Base-by-base conservation (phyloP, 202 grass and related monocot genomes). In the Zoysia matrella region DNA sequence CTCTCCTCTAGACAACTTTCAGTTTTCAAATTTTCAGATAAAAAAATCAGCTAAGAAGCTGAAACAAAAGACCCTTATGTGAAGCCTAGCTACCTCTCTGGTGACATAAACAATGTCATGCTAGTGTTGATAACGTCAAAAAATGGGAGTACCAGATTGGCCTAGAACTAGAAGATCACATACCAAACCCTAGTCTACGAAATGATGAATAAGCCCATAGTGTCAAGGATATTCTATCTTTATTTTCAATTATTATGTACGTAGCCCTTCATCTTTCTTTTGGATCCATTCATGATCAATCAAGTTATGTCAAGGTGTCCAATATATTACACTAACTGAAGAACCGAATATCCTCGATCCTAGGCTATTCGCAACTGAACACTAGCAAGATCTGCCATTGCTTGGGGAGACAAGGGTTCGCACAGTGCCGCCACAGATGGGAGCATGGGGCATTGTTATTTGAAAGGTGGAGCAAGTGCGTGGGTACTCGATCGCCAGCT, bases 191-290 rank as follows among this genome's bases (percentile, higher is more conserved):
- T 62, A 61, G 73, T 48, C 54, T 75, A 60, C n/a, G 69, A 48
- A 65, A 18, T 30, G 47, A 30, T 64, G 14, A 47, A 63, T 77
- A 77, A 49, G 47, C 3, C 60, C 60, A 40, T 49, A 50, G 16
- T 67, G 9, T 13, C 1, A 14, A 2, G 3, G 36, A 7, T 16
- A 57, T 57, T 0, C 5, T 40, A 55, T 15, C 11, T 40, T 46
- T 60, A 30, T 12, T 6, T 4, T 77, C 30, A 84, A 62, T 84
- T 65, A 84, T 70, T 66, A 75, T 43, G 11, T 40, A 52, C 7
- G 16, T 7, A 57, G 0, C 14, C 9, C 10, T 62, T 62, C 60
- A 30, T 30, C 22, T 30, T 30, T 30, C 39, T 39, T 39, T 39
- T 9, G 0, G 22, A 62, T 36, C 8, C 8, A 62, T 11, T 39